phyloP scores from a whole-genome alignment of 352 stramenopile species.

The Pythium vanterpoolii region DNA sequence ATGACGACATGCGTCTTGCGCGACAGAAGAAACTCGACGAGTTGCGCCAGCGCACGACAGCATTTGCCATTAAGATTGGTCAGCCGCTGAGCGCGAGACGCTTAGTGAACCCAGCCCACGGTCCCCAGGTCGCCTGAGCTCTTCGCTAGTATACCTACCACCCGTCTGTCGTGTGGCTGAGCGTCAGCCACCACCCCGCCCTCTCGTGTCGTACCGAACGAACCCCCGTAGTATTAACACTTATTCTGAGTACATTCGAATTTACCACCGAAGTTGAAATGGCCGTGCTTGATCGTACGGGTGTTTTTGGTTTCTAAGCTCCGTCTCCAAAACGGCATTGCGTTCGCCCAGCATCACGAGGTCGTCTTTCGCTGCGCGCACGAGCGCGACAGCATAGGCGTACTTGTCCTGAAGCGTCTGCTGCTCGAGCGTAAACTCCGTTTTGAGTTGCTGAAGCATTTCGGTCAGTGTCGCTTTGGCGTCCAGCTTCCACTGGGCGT shows the following conservation, averaged over 20 bases:
- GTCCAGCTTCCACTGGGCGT: conserved; percentile 51
- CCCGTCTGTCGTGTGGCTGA: not conserved
- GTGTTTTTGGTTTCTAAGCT: conserved; percentile 12
- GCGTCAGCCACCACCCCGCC: not conserved
- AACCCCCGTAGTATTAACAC: not conserved
- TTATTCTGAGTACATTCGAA: conserved; percentile 1
- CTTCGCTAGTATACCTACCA: not conserved
- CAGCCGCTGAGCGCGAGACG: conserved; percentile 3
- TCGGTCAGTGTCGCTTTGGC: conserved; percentile 38
- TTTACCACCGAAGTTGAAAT: conserved; percentile 17
- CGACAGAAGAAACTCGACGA: conserved; percentile 33
- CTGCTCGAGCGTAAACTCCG: conserved; percentile 49
- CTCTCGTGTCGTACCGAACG: no score
- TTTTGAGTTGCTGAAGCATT: conserved; percentile 49
- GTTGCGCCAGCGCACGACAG: conserved; percentile 27
- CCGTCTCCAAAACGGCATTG: conserved; percentile 58
- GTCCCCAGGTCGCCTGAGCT: not conserved
- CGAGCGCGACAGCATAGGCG: conserved; percentile 39
- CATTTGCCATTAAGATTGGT: conserved; percentile 13
- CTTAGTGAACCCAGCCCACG: not conserved
- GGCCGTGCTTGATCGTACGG: conserved; percentile 15
- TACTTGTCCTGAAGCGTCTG: conserved; percentile 48
- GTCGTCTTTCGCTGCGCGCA: conserved; percentile 62
- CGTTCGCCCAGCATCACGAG: conserved; percentile 44
- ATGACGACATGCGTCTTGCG: conserved; percentile 27